Base-by-base conservation (phyloP, 2,329 filamentous ascomycete species). In the Phialocephala subalpina region DNA sequence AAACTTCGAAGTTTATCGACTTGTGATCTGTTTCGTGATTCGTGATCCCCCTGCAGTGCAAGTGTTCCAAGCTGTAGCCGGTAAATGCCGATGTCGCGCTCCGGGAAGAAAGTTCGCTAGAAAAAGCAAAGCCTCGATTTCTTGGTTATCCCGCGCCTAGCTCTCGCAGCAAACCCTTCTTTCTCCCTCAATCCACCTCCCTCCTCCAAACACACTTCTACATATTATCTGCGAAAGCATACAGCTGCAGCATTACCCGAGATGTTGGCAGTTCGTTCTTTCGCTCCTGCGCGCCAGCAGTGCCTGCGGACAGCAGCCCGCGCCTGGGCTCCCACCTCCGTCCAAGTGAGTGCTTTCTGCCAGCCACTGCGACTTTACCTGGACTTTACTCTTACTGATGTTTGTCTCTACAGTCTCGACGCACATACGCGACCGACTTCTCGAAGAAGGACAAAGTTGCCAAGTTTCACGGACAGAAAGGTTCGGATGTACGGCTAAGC, bases 401-500 rank as follows among this genome's bases (percentile, higher is more conserved):
- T 58, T 58, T 73, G 68, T 58, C 68, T 58, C 7, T 62, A 58
- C 53, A 87, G 84, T 82, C 81, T 79, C 80, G 82, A 78, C 82
- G 88, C 78, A 87, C 80, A 81, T 94, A 90, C 83, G 88, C 87
- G 78, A 87, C 75, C 78, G 77, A 76, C 75, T 67, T 74, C 79
- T 67, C 84, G 78, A 80, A 81, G 68, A 81, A 86, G 67, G 88
- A 92, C 49, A 87, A 87, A 75, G 94, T 98, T 76, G 96, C 94
- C 81, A 92, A 96, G 84, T 99, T 97, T 86, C 91, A 93, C 77
- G 96, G 95, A 74, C 86, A 88, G 79, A 97, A 97, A 84, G 93
- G 92, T 79, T 84, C 90, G 79, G 91, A 95, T 85, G 93, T 96
- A 89, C 80, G 91, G 84, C 72, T 71, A 58, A 56, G 63, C 63